A percentile compares a stretch with the other conserved stretches of the same genome.
phyloP scores from a whole-genome alignment of 495 filamentous ascomycete genomes.

The Aspergillus baeticus region DNA sequence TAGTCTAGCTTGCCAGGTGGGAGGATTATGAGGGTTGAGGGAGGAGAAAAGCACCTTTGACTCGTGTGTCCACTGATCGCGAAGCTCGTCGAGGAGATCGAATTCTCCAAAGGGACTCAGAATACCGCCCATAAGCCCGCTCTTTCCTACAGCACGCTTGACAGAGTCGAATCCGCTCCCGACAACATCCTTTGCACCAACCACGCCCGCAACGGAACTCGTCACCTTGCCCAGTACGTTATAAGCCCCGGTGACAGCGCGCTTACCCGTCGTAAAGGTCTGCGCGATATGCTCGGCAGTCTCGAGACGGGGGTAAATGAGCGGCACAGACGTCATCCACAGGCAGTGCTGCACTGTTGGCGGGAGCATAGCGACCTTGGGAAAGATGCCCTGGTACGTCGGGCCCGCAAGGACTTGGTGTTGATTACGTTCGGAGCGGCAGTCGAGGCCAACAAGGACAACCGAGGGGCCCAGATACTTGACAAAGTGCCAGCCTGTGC shows the following conservation, averaged over 20 bases:
- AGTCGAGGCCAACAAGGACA: slow-evolving; percentile 85
- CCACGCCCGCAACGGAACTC: slow-evolving; percentile 88
- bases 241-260: slow-evolving; percentile 91
- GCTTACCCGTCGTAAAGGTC: slow-evolving; percentile 92
- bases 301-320: slow-evolving; percentile 89
- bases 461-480: slow-evolving; percentile 93
- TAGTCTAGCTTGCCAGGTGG: background rate
- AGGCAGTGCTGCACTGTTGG: slow-evolving; percentile 93
- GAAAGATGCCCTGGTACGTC: slow-evolving; percentile 96
- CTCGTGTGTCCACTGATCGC: slow-evolving; percentile 98
- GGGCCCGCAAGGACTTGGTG: slow-evolving; percentile 93
- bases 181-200: slow-evolving; percentile 90
- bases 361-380: slow-evolving; percentile 89
- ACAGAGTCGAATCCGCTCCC: slow-evolving; percentile 88
- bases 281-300: slow-evolving; percentile 85
- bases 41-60: slow-evolving; percentile 62
- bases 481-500: slow-evolving; percentile 96
- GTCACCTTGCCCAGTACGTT: slow-evolving; percentile 93
- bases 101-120: slow-evolving; percentile 97
- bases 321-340: slow-evolving; percentile 87
- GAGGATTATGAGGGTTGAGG: background rate
- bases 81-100: slow-evolving; percentile 87
- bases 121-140: slow-evolving; percentile 88
- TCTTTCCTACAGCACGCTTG: slow-evolving; percentile 94
- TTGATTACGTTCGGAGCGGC: slow-evolving; percentile 85